Evolutionary conservation across 768 basidiomycete species (phyloP), one percentile per base, ranked within the genome.

Genomic region (Mrakia hoshinonis): DNA sequence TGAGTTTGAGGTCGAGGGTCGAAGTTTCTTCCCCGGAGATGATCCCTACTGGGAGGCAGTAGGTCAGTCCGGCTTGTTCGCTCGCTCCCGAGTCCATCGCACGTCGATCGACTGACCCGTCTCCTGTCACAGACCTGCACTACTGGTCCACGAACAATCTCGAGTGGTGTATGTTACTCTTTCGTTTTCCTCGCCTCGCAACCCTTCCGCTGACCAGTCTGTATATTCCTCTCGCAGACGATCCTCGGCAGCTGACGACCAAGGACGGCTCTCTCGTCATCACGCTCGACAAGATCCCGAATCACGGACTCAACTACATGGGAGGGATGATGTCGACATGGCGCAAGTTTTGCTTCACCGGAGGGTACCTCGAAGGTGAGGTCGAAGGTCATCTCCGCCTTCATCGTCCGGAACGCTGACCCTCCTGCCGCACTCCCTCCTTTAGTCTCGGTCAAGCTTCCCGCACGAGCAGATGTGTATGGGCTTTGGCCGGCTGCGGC

Each of bases 1-100:
- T 78, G 89, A 91, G 79, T 95, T 87, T 83, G 87, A 86, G 81
- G 85, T 74, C 77, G 88, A 82, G 74, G 93, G 82, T 12, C 74
- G 81, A 26, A 49, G 66, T 15, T 73, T 73, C 75, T 81, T 72
- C 63, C 78, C 77, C 20, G 95, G 84, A 77, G 95, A 87, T 81
- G 93, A 84, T 83, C 86, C 83, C 77, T 95, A 80, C 78, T 89
- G 87, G 92, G 91, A 94, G 77, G 94, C 90, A 29, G 87, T 83
- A 9, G 82, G 83, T 61, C 15, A 15, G 58, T 52, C 66, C 20
- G 18, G 15, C 18, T 36, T 54, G 38, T 47, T 62, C 22, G 9
- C 20, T 51, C 22, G 49, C 49, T 6, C 20, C 20, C 49, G 46
- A 47, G 46, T 58, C 55, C 29, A 58, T 34, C 34, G 55, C 38